Percentiles rank a stretch among this genome's conserved stretches.
Evolutionary conservation across 345 rosid species (phyloP).

Genomic region (Gynandropsis gynandra): DNA sequence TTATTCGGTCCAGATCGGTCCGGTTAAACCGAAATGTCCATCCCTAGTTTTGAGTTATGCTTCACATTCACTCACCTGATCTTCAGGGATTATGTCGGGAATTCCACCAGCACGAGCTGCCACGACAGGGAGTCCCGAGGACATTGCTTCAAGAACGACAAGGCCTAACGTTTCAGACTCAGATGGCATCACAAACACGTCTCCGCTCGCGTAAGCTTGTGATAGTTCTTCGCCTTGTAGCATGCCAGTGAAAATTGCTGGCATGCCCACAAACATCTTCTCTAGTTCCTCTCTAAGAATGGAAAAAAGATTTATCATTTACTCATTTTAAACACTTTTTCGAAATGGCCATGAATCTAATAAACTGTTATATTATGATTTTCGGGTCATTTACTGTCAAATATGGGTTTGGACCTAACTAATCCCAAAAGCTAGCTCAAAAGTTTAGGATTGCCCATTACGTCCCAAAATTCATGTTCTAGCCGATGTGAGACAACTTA

Average conservation of each 20-base stretch:
- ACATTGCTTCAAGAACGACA: conserved; percentile 95
- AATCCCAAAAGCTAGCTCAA: no score
- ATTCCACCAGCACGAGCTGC: conserved; percentile 93
- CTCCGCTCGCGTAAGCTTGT: conserved; percentile 96
- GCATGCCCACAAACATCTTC: conserved; percentile 72
- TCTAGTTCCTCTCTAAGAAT: conserved; percentile 74
- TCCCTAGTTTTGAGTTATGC: no score
- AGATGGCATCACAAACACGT: conserved; percentile 92
- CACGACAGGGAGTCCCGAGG: conserved; percentile 89
- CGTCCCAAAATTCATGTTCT: no score
- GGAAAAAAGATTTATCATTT: conserved; percentile 15
- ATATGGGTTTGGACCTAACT: no score
- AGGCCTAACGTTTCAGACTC: conserved; percentile 96
- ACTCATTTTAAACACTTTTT: no score
- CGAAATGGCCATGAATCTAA: no score
- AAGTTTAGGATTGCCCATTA: no score
- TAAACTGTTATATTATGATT: no score
- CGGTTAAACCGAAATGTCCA: no score
- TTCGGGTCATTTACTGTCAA: no score
- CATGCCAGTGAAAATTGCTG: conserved; percentile 91
- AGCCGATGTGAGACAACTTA: no score
- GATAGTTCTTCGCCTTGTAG: conserved; percentile 88
- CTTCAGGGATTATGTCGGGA: conserved; percentile 88
- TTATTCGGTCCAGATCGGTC: no score
- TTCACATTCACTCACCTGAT: conserved; percentile 68